Percentiles rank a stretch among this genome's conserved stretches.
phyloP scores from a whole-genome alignment of 768 basidiomycete species.

The Tephrocybe sp. region DNA sequence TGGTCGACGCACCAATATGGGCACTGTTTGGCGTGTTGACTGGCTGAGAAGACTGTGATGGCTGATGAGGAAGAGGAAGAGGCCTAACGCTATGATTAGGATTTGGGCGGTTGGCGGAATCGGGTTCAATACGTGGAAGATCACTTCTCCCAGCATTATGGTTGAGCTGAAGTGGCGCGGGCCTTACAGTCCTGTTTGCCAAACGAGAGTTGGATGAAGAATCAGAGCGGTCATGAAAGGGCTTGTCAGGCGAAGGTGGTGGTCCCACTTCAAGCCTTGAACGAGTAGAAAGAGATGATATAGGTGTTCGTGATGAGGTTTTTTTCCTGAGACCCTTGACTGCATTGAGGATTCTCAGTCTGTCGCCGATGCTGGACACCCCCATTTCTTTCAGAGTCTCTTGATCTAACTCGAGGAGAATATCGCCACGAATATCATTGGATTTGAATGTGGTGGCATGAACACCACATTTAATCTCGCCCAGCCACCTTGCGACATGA shows the following conservation, averaged over 20 bases:
- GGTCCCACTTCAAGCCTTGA: slow-evolving; percentile 13
- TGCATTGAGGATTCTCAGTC: slow-evolving; percentile 81
- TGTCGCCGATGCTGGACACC: slow-evolving; percentile 85
- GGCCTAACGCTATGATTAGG: slow-evolving; percentile 38
- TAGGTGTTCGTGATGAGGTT: slow-evolving; percentile 31
- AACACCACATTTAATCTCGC: slow-evolving; percentile 68
- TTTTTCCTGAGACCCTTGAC: slow-evolving; percentile 75
- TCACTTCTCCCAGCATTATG: slow-evolving; percentile 50
- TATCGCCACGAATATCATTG: slow-evolving; percentile 91
- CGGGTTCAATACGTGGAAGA: slow-evolving; percentile 71
- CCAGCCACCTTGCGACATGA: slow-evolving; percentile 76
- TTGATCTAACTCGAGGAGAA: slow-evolving; percentile 91
- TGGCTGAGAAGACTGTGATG: slow-evolving; percentile 21
- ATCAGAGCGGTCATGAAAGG: slow-evolving; percentile 17
- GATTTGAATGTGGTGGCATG: slow-evolving; percentile 69
- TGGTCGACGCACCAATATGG: slow-evolving; percentile 27
- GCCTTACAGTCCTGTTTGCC: slow-evolving; percentile 52
- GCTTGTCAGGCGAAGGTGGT: slow-evolving; percentile 4
- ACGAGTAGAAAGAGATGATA: slow-evolving; percentile 16
- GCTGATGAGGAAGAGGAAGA: slow-evolving; percentile 44
- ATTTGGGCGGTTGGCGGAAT: slow-evolving; percentile 44
- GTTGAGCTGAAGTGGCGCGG: slow-evolving; percentile 78
- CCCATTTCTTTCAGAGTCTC: slow-evolving; percentile 87
- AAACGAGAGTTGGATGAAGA: slow-evolving; percentile 26
- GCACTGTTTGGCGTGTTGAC: slow-evolving; percentile 30